A percentile compares a stretch with the other conserved stretches of the same genome.
Conservation (phyloP, 306 rosid genomes). For the Dryas octopetala region DNA sequence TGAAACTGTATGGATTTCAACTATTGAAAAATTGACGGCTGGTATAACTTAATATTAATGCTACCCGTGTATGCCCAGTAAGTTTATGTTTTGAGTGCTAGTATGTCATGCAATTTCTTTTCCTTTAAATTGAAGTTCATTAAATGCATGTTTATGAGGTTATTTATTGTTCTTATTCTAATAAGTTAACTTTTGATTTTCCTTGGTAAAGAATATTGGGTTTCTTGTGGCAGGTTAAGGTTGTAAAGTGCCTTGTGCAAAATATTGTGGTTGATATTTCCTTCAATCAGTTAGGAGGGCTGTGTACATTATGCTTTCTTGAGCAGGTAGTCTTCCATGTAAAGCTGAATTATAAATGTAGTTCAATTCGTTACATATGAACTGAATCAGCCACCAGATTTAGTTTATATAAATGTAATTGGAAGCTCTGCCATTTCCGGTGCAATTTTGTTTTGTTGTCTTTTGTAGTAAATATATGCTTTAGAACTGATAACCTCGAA, state of each 20-base stretch:
- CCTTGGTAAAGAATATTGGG: conserved; percentile 1
- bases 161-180: conserved; percentile 2
- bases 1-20: background rate
- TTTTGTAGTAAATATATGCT: background rate
- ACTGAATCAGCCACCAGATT: conserved; percentile 1
- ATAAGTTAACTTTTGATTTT: background rate
- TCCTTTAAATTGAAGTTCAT: background rate
- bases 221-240: conserved; percentile 76
- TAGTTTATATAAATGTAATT: background rate
- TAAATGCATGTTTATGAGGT: background rate
- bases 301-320: conserved; percentile 86
- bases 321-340: conserved; percentile 64
- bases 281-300: conserved; percentile 97
- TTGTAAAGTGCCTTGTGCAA: conserved; percentile 87
- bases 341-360: background rate
- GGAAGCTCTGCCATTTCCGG: background rate
- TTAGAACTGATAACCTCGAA: background rate
- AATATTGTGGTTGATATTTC: conserved; percentile 92
- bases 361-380: background rate
- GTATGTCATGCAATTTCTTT: background rate
- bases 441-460: background rate
- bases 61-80: background rate
- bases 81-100: background rate
- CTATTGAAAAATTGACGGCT: background rate
- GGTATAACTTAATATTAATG: background rate